These are phyloP conservation scores for Colletotrichum ledebouriae DNA, from an alignment of 2,329 filamentous ascomycete species.

Conservation along the genomic window DNA sequence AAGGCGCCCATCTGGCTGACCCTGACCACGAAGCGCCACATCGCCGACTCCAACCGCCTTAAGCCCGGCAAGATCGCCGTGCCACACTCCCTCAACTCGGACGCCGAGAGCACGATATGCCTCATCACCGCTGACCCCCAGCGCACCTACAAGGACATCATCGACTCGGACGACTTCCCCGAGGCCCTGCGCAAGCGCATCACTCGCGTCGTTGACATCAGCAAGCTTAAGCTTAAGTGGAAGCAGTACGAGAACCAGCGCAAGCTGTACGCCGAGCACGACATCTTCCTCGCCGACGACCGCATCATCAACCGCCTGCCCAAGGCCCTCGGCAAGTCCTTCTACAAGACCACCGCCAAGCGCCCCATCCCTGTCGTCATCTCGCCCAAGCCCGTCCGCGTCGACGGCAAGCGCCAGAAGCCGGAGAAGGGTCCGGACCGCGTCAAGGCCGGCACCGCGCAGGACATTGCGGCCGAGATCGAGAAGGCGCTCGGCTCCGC, in stretches of 20 bases:
- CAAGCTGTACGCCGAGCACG: slow-evolving; percentile 87
- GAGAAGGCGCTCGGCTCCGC: slow-evolving; percentile 82
- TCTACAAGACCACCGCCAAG: slow-evolving; percentile 88
- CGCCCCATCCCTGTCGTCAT: slow-evolving; percentile 87
- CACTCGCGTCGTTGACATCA: slow-evolving; percentile 82
- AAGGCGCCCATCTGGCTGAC: slow-evolving; percentile 73
- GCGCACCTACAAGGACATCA: slow-evolving; percentile 89
- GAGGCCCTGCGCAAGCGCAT: slow-evolving; percentile 75
- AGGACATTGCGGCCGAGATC: slow-evolving; percentile 83
- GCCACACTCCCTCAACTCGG: slow-evolving; percentile 80
- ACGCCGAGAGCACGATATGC: slow-evolving; percentile 79
- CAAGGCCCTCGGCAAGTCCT: slow-evolving; percentile 83
- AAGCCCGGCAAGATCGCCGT: slow-evolving; percentile 87
- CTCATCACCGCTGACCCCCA: slow-evolving; percentile 87
- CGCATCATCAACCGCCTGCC: slow-evolving; percentile 78
- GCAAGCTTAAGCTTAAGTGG: slow-evolving; percentile 86
- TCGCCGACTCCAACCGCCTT: slow-evolving; percentile 79
- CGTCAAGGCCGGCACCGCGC: slow-evolving; percentile 66
- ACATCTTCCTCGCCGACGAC: slow-evolving; percentile 94
- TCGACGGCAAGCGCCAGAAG: slow-evolving; percentile 70
- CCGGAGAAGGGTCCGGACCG: slow-evolving; percentile 62
- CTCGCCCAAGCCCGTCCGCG: slow-evolving; percentile 71
- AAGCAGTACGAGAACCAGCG: slow-evolving; percentile 89
- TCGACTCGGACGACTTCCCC: slow-evolving; percentile 78
- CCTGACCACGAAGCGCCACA: slow-evolving; percentile 75